Evolutionary conservation across 352 stramenopile genomes (phyloP).

Genomic region (Globisporangium cylindrosporum): DNA sequence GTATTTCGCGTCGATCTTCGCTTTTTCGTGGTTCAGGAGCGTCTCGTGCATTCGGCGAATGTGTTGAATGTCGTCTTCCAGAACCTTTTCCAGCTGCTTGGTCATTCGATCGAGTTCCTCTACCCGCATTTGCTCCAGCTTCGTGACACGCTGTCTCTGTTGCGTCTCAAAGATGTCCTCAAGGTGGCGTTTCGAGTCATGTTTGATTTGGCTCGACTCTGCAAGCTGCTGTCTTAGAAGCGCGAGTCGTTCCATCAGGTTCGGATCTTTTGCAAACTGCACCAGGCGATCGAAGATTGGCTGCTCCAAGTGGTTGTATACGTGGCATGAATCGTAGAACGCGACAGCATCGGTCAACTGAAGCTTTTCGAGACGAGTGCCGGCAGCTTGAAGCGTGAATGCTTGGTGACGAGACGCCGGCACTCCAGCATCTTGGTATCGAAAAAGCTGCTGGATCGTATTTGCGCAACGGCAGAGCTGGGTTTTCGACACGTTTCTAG

Average conservation of each 20-base stretch:
- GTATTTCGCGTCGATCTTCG: slow-evolving; percentile 65
- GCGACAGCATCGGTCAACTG: slow-evolving; percentile 56
- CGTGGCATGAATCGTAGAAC: slow-evolving; percentile 50
- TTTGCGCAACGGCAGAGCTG: slow-evolving; percentile 51
- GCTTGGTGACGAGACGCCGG: slow-evolving; percentile 38
- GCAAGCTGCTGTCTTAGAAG: slow-evolving; percentile 51
- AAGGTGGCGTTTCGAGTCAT: slow-evolving; percentile 42
- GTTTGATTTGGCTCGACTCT: slow-evolving; percentile 51
- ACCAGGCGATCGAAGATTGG: slow-evolving; percentile 66
- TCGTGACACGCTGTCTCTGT: slow-evolving; percentile 28
- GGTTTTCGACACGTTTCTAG: slow-evolving; percentile 40
- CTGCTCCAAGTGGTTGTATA: slow-evolving; percentile 71
- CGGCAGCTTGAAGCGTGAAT: slow-evolving; percentile 42
- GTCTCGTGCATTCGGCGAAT: slow-evolving; percentile 60
- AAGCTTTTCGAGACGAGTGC: slow-evolving; percentile 44
- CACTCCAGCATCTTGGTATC: slow-evolving; percentile 21
- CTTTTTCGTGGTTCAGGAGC: slow-evolving; percentile 51
- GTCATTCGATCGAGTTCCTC: slow-evolving; percentile 43
- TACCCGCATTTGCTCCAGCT: slow-evolving; percentile 35
- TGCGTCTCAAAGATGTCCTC: slow-evolving; percentile 48
- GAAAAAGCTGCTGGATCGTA: slow-evolving; percentile 52
- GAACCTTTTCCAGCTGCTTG: slow-evolving; percentile 36
- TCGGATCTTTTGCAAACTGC: slow-evolving; percentile 62
- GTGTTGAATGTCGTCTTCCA: slow-evolving; percentile 63
- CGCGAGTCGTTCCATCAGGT: slow-evolving; percentile 48